Evolutionary conservation across 441 rosid genomes (phyloP).

Genomic region (Pelargonium myrrhifolium): DNA sequence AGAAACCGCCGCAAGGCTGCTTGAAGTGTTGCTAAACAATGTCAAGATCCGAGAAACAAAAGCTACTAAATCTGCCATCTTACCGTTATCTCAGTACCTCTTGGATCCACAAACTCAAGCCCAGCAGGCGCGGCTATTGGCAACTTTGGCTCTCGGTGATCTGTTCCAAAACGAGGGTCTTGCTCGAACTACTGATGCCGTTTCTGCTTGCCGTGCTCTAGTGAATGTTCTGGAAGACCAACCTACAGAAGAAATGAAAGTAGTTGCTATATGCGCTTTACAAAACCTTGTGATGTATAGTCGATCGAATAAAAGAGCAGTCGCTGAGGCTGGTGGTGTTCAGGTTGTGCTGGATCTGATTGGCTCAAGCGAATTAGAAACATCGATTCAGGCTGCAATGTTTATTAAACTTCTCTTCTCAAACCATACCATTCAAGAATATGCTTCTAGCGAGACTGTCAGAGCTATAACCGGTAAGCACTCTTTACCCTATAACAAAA

Average conservation of each 20-base stretch:
- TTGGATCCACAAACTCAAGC: slow-evolving; percentile 99
- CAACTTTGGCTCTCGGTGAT: slow-evolving; percentile 96
- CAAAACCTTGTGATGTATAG: slow-evolving; percentile 98
- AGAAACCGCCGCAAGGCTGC: slow-evolving; percentile 93
- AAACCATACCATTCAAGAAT: slow-evolving; percentile 96
- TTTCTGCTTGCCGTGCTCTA: slow-evolving; percentile 95
- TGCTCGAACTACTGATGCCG: slow-evolving; percentile 93
- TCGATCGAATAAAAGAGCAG: slow-evolving; percentile 96
- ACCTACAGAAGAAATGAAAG: slow-evolving; percentile 99
- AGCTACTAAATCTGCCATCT: slow-evolving; percentile 81
- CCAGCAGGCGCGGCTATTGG: slow-evolving; percentile 90
- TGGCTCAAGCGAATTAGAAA: slow-evolving; percentile 94
- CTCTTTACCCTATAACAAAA: background rate
- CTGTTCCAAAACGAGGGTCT: slow-evolving; percentile 95
- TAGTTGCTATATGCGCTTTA: slow-evolving; percentile 96
- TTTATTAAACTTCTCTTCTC: slow-evolving; percentile 93
- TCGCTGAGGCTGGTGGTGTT: slow-evolving; percentile 99
- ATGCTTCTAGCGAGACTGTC: slow-evolving; percentile 98
- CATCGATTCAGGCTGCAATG: slow-evolving; percentile 99
- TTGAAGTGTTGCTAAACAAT: slow-evolving; percentile 91
- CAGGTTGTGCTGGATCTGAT: slow-evolving; percentile 95
- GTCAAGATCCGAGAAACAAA: slow-evolving; percentile 96
- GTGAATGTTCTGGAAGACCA: slow-evolving; percentile 99
- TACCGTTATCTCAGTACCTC: slow-evolving; percentile 93
- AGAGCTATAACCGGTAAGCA: slow-evolving; percentile 96